Percentiles rank a stretch among this genome's conserved stretches.
Evolutionary conservation across 1,284 basidiomycete species (phyloP).

Genomic region (Microbotryum saponariae): DNA sequence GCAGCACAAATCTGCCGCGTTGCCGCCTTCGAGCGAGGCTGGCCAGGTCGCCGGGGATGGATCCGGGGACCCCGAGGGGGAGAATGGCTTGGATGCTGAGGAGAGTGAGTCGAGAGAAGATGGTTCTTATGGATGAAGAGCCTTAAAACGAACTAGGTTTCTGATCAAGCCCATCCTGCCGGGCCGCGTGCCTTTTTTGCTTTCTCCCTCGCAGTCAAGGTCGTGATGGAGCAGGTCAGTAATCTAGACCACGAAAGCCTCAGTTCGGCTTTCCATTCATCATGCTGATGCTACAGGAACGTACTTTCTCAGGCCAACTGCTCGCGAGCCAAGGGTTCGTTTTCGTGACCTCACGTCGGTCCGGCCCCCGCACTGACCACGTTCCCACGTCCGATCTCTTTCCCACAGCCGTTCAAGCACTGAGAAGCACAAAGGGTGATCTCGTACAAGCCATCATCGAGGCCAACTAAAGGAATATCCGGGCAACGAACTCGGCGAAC

Average conservation of each 20-base stretch:
- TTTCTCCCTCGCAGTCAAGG: slow-evolving; percentile 51
- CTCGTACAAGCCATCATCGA: slow-evolving; percentile 29
- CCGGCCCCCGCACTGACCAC: background rate
- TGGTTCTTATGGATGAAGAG: background rate
- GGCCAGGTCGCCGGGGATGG: slow-evolving; percentile 30
- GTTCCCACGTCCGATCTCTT: no score
- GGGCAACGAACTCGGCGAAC: no score
- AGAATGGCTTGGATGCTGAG: slow-evolving; percentile 63
- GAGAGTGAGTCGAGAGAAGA: slow-evolving; percentile 49
- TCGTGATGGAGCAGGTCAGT: slow-evolving; percentile 71
- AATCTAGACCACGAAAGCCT: no score
- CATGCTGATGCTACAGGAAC: no score
- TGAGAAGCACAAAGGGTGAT: slow-evolving; percentile 83
- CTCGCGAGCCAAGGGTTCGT: slow-evolving; percentile 62
- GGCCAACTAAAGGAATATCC: background rate
- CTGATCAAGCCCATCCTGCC: background rate
- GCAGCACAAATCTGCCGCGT: slow-evolving; percentile 14
- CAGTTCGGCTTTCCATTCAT: no score
- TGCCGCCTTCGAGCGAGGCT: slow-evolving; percentile 16
- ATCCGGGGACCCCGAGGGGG: slow-evolving; percentile 40
- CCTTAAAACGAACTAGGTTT: no score
- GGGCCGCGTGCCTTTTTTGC: background rate
- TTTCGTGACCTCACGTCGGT: no score
- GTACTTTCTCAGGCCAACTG: slow-evolving; percentile 49
- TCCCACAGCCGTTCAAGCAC: slow-evolving; percentile 59